Percentiles rank a stretch among this genome's conserved stretches.
phyloP scores from a whole-genome alignment of 2,329 filamentous ascomycete species.

The Lachnellula willkommii region DNA sequence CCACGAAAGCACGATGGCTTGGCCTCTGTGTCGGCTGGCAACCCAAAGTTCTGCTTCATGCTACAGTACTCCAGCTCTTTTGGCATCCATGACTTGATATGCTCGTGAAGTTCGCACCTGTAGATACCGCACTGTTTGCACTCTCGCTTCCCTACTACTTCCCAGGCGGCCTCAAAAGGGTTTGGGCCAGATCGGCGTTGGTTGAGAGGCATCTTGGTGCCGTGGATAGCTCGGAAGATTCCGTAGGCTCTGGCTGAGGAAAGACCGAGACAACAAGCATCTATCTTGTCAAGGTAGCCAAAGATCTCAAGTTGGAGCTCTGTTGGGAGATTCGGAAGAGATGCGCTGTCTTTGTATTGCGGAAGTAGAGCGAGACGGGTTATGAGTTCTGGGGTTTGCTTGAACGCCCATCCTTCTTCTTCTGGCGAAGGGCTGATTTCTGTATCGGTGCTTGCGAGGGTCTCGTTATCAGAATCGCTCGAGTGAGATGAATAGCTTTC shows the following conservation, averaged over 20 bases:
- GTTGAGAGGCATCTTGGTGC: slow-evolving; percentile 49
- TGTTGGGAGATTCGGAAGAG: slow-evolving; percentile 47
- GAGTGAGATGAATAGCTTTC: slow-evolving; percentile 2
- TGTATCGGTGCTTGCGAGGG: slow-evolving; percentile 20
- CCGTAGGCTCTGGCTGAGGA: slow-evolving; percentile 53
- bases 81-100: slow-evolving; percentile 57
- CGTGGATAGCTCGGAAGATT: slow-evolving; percentile 51
- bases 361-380: slow-evolving; percentile 15
- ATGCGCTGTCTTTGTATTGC: slow-evolving; percentile 7
- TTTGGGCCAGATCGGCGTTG: slow-evolving; percentile 56
- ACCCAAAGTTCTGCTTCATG: slow-evolving; percentile 53
- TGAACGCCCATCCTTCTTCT: slow-evolving; percentile 20
- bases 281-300: slow-evolving; percentile 59
- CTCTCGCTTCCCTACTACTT: slow-evolving; percentile 54
- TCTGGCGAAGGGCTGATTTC: slow-evolving; percentile 20
- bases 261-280: slow-evolving; percentile 57
- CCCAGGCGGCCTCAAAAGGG: slow-evolving; percentile 60
- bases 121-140: slow-evolving; percentile 58
- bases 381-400: slow-evolving; percentile 22
- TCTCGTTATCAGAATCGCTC: slow-evolving; percentile 16
- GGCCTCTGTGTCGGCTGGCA: slow-evolving; percentile 41
- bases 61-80: slow-evolving; percentile 53
- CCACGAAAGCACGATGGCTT: slow-evolving; percentile 53
- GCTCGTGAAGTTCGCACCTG: slow-evolving; percentile 58
- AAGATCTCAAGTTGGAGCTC: slow-evolving; percentile 58